Evolutionary conservation across 768 basidiomycete genomes (phyloP), one percentile per base, ranked within the genome.

Genomic region (Macrocybe gigantea): DNA sequence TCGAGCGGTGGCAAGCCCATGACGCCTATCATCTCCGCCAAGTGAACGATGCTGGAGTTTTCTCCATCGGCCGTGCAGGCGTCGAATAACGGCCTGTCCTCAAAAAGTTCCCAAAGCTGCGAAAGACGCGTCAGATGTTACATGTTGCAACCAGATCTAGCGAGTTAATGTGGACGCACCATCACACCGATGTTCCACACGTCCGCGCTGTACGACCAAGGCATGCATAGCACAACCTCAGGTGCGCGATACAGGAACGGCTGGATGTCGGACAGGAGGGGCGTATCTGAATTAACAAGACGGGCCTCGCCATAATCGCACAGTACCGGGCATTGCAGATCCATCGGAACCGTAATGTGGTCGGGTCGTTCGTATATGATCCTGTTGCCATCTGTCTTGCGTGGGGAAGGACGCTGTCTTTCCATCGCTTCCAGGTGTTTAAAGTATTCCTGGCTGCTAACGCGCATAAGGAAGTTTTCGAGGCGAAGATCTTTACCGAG

Each of bases 141-240:
- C 22, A 4, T 22, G 22, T 22, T 22, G 22, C 22, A 22, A 22
- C 22, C 4, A 2, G 22, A 22, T 22, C 22, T 22, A 22, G 22
- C 22, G 22, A 31, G 8, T 12, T 32, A 13, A 11, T 12, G 10
- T 12, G 10, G 35, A 53, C 64, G 6, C 40, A 65, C 65, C 58
- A 62, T 43, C 31, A 55, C 52, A 5, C 59, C 65, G 22, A 63
- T 33, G 47, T 57, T 64, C 63, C 65, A 66, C n/a, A 66, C 58
- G 50, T 66, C 64, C 5, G 62, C 57, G 29, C 48, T 47, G 33
- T 53, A 37, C 36, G 51, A 42, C 64, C 64, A 66, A 8, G 59
- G 56, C 5, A 59, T 33, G 7, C 48, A 38, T 7, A 66, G 49
- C 41, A 63, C 53, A 12, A 66, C 59, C 45, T 66, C 65, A 13